These are phyloP conservation scores for Blastobotrys petasosporus DNA, from an alignment of 1,139 yeast species.

Conservation along the genomic window DNA sequence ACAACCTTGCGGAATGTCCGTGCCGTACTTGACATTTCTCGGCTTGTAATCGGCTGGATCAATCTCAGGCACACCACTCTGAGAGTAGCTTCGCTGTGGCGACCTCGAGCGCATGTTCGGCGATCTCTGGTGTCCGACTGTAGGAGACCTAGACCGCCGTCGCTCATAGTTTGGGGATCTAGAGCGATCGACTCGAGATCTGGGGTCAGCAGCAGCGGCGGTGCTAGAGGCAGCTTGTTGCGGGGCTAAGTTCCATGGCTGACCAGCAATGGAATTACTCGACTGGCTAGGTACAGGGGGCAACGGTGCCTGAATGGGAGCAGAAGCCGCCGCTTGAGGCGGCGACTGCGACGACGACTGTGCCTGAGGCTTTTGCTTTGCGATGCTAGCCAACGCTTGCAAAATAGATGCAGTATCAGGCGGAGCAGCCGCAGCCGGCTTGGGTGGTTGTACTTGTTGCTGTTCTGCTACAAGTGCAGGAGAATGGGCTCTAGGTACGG, in stretches of 20 bases:
- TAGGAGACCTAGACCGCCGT: constrained; percentile 3
- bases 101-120: background rate
- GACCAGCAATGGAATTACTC: constrained; percentile 6
- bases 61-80: background rate
- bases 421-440: constrained; percentile 13
- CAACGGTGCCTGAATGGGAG: constrained; percentile 13
- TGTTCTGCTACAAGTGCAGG: constrained; percentile 10
- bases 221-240: constrained; percentile 7
- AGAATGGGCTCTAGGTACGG: constrained; percentile 11
- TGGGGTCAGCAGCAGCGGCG: constrained; percentile 4
- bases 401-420: constrained; percentile 37
- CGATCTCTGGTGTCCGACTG: background rate
- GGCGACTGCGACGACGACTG: constrained; percentile 14
- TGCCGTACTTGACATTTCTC: constrained; percentile 49
- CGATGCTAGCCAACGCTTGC: constrained; percentile 36
- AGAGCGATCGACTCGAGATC: constrained; percentile 3
- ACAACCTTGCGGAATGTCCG: constrained; percentile 67
- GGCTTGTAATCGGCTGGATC: constrained; percentile 5
- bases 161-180: background rate
- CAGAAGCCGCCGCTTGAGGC: constrained; percentile 24
- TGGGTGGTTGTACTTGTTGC: background rate
- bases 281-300: constrained; percentile 15
- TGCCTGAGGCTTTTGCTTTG: constrained; percentile 31
- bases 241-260: constrained; percentile 10
- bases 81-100: background rate